These are phyloP conservation scores for Dalechampia spathulata DNA, from an alignment of 441 rosid genomes.

Conservation along the genomic window DNA sequence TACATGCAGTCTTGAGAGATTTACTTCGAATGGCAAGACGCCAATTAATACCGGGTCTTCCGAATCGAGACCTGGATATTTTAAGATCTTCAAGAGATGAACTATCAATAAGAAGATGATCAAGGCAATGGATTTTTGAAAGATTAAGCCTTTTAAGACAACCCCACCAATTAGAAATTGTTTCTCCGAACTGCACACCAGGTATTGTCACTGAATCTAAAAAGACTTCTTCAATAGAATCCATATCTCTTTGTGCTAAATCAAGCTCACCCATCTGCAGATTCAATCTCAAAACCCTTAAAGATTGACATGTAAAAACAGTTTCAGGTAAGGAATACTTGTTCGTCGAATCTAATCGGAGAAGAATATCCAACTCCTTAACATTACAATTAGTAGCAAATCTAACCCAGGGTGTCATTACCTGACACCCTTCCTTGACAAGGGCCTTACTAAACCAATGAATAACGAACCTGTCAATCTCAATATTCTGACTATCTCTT, in stretches of 20 bases:
- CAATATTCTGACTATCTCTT: background rate
- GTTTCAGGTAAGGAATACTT: conserved; percentile 6
- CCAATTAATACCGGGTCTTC: background rate
- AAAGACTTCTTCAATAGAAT: conserved; percentile 5
- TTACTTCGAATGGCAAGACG: background rate
- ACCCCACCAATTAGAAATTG: conserved; percentile 6
- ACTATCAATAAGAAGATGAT: conserved; percentile 1
- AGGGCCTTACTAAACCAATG: conserved; percentile 8
- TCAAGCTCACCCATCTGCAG: conserved; percentile 1
- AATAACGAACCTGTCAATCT: background rate
- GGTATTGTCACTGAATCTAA: background rate
- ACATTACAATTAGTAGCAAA: conserved; percentile 10
- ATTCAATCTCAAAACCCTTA: conserved; percentile 14
- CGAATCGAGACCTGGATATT: background rate
- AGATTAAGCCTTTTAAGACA: conserved; percentile 15
- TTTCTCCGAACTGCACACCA: conserved; percentile 5
- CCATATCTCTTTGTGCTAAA: background rate
- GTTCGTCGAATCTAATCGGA: background rate
- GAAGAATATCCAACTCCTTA: conserved; percentile 12
- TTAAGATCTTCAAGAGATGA: conserved; percentile 12
- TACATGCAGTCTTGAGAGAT: conserved; percentile 9
- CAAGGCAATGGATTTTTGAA: background rate
- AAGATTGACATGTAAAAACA: conserved; percentile 9
- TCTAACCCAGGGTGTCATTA: background rate
- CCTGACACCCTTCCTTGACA: background rate